Evolutionary conservation across 495 filamentous ascomycete species (phyloP), one percentile per base, ranked within the genome.

Genomic region (Penicillium malachiteum): DNA sequence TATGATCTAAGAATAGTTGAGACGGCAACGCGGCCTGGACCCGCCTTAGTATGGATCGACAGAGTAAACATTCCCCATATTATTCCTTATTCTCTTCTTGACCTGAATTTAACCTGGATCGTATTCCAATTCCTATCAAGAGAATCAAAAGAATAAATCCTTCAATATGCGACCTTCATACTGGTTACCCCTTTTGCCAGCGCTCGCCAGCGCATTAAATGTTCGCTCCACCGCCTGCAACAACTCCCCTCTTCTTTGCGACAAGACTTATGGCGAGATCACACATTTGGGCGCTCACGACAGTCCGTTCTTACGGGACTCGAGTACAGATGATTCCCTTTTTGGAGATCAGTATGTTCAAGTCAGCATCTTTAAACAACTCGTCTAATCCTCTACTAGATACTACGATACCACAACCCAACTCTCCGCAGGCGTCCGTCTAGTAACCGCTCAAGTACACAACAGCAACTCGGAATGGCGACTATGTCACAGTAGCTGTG

Each of bases 361-460:
- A 3, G 37, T 32, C 30, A 33, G 17, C 16, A 13, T 6, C 21
- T 32, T 38, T 13, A 10, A 17, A 13, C 3, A 31, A 18, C 8
- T 10, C 26, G 3, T 18, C 48, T 55, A 26, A 59, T 49, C 13
- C 32, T 16, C 38, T 18, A 2, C 40, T 53, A 79, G 76, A 55
- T 87, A 79, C 69, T 86, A 78, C 68, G 86, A 89, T 63, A 87
- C 85, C n/a, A 84, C 83, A n/a, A 72, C 81, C 3, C 86, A 88
- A 42, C 78, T 91, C 14, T 78, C 81, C 39, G 86, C 85, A 8
- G 88, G 89, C 12, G 81, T 91, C 48, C 84, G 89, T 7, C 71
- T 92, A 26, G 75, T 92, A 10, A 81, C 87, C 45, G 87, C 78
- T 3, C 88, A 92, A 70, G 83, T 90, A 16, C 87, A 92, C 72